Percentiles rank a stretch among this genome's conserved stretches.
phyloP scores from a whole-genome alignment of 192 early-diverging fungal species.

The Helicostylum pulchrum region DNA sequence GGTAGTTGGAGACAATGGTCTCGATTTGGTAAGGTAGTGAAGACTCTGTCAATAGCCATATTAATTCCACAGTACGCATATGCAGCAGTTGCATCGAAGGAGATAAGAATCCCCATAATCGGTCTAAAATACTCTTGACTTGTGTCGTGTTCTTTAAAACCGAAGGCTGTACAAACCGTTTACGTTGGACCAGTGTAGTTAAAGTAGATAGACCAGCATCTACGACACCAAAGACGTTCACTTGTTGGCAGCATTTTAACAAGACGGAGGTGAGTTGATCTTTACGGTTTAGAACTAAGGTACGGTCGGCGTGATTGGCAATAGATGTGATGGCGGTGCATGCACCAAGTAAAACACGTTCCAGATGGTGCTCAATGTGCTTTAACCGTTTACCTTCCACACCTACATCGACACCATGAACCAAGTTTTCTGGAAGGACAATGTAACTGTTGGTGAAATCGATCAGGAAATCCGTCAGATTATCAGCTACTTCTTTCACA shows the following conservation, averaged over 20 bases:
- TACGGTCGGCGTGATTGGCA: background rate
- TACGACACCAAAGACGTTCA: slow-evolving; percentile 43
- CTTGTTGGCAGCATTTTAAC: slow-evolving; percentile 35
- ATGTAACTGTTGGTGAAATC: slow-evolving; percentile 17
- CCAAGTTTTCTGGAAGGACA: slow-evolving; percentile 6
- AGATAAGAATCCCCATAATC: slow-evolving; percentile 64
- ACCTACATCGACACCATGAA: slow-evolving; percentile 18
- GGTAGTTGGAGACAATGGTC: slow-evolving; percentile 51
- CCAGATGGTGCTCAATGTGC: slow-evolving; percentile 12
- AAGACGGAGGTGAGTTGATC: slow-evolving; percentile 11
- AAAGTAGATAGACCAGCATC: slow-evolving; percentile 48
- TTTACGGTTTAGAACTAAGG: background rate
- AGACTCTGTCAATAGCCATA: slow-evolving; percentile 60
- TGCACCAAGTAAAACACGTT: slow-evolving; percentile 1
- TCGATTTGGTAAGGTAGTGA: slow-evolving; percentile 60
- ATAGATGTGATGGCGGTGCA: slow-evolving; percentile 4
- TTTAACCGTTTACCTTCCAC: slow-evolving; percentile 17
- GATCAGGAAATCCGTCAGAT: slow-evolving; percentile 14
- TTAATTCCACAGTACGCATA: slow-evolving; percentile 56
- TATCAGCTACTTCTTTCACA: slow-evolving; percentile 16
- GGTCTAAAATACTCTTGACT: slow-evolving; percentile 45
- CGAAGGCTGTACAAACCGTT: slow-evolving; percentile 29
- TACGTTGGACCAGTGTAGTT: slow-evolving; percentile 36
- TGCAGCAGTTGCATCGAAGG: slow-evolving; percentile 56
- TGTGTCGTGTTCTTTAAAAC: slow-evolving; percentile 36